phyloP scores from a whole-genome alignment of 1,284 basidiomycete species.

The Pseudomicrostroma phylloplanum region DNA sequence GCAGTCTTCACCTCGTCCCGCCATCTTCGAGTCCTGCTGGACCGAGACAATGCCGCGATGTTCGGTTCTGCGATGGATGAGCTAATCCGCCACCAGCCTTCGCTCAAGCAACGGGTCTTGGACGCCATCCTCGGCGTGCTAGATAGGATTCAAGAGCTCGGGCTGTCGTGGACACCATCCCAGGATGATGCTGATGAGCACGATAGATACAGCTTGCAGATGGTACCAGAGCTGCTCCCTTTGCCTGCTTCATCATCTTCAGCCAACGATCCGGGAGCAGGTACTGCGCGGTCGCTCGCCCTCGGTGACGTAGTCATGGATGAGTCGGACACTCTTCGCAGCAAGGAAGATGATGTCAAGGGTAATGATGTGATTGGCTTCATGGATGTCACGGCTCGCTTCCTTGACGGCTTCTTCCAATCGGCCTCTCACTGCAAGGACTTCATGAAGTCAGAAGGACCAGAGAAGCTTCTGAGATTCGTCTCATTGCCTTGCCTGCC shows the following conservation, averaged over 20 bases:
- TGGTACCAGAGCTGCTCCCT: constrained; percentile 7
- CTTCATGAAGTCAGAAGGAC: constrained; percentile 74
- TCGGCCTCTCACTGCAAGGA: constrained; percentile 78
- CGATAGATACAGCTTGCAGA: constrained; percentile 26
- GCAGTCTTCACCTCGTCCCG: constrained; percentile 76
- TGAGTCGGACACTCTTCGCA: constrained; percentile 23
- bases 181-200: constrained; percentile 21
- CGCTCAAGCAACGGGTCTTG: constrained; percentile 72
- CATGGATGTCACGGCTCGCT: constrained; percentile 45
- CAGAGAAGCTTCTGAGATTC: constrained; percentile 69
- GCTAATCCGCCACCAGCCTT: constrained; percentile 89
- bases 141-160: constrained; percentile 66
- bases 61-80: constrained; percentile 89
- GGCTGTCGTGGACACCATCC: constrained; percentile 55
- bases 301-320: constrained; percentile 31
- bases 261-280: neutral
- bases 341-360: constrained; percentile 26
- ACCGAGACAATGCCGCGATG: constrained; percentile 84
- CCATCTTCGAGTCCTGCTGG: constrained; percentile 77
- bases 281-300: constrained; percentile 20
- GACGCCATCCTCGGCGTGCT: constrained; percentile 67
- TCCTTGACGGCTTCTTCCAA: constrained; percentile 84
- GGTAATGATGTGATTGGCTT: constrained; percentile 33
- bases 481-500: constrained; percentile 80
- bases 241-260: neutral